A percentile compares a stretch with the other conserved stretches of the same genome.
Evolutionary conservation across 2,329 filamentous ascomycete genomes (phyloP).

Genomic region (Botrytis deweyae): DNA sequence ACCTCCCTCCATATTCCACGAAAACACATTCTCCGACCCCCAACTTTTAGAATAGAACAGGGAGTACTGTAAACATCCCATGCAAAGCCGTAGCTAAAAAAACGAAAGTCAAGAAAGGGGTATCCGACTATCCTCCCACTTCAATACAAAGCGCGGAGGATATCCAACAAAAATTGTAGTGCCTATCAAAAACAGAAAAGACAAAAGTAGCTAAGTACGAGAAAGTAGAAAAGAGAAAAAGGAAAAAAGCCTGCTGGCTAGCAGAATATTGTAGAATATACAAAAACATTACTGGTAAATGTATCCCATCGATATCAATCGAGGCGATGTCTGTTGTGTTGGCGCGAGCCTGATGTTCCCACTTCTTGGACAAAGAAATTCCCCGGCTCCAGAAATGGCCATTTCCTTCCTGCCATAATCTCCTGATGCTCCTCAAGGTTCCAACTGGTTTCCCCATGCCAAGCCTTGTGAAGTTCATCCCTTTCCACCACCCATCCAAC

Average conservation of each 20-base stretch:
- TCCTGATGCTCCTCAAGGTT: not conserved
- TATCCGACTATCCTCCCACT: slow-evolving; percentile 6
- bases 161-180: not conserved
- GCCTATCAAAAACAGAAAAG: not conserved
- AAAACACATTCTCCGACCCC: not conserved
- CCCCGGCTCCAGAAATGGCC: not conserved
- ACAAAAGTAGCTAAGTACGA: slow-evolving; percentile 8
- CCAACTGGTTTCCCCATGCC: slow-evolving; percentile 4
- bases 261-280: slow-evolving; percentile 5
- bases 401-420: not conserved
- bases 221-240: not conserved
- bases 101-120: slow-evolving; percentile 8
- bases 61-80: not conserved
- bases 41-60: slow-evolving; percentile 1
- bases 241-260: not conserved
- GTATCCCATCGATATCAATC: not conserved
- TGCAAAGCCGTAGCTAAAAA: not conserved
- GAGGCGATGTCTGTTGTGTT: slow-evolving; percentile 3
- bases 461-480: slow-evolving; percentile 12
- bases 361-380: not conserved
- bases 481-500: not conserved
- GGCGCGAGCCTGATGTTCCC: not conserved
- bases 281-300: slow-evolving; percentile 7
- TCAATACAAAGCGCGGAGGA: slow-evolving; percentile 7
- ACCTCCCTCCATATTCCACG: not conserved